These are phyloP conservation scores for Phlebiopsis gigantea DNA, from an alignment of 768 basidiomycete genomes.

Conservation along the genomic window DNA sequence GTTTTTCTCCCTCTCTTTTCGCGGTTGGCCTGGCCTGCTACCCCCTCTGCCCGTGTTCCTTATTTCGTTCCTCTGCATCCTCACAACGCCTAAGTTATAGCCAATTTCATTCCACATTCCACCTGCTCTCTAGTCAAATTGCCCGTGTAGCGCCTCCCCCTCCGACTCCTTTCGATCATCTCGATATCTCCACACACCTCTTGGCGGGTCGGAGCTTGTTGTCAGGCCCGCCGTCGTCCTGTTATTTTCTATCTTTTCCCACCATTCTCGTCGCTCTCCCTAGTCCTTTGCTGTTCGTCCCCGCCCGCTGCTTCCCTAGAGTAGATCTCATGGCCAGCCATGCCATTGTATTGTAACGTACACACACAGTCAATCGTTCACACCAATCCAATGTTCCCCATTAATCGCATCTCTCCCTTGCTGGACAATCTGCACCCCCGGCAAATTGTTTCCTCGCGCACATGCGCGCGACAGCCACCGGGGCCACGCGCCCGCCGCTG, in stretches of 20 bases:
- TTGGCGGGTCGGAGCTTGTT: constrained; percentile 4
- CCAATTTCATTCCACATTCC: too few relatives aligned
- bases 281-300: not conserved
- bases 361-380: constrained; percentile 3
- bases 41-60: too few relatives aligned
- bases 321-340: not conserved
- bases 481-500: too few relatives aligned
- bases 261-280: not conserved
- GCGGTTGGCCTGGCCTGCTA: constrained; percentile 1
- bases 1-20: too few relatives aligned
- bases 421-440: too few relatives aligned
- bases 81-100: constrained; percentile 1
- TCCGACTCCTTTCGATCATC: not conserved
- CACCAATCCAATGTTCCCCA: too few relatives aligned
- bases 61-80: not conserved
- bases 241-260: too few relatives aligned
- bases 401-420: too few relatives aligned
- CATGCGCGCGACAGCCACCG: too few relatives aligned
- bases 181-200: not conserved
- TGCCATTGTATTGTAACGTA: constrained; percentile 3
- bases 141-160: not conserved
- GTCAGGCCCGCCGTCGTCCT: too few relatives aligned
- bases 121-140: constrained; percentile 2
- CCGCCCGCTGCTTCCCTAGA: constrained; percentile 3
- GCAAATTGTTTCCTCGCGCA: too few relatives aligned